A percentile compares a stretch with the other conserved stretches of the same genome.
Conservation (phyloP, 805 yeast genomes). For the Candida dajiaensis region DNA sequence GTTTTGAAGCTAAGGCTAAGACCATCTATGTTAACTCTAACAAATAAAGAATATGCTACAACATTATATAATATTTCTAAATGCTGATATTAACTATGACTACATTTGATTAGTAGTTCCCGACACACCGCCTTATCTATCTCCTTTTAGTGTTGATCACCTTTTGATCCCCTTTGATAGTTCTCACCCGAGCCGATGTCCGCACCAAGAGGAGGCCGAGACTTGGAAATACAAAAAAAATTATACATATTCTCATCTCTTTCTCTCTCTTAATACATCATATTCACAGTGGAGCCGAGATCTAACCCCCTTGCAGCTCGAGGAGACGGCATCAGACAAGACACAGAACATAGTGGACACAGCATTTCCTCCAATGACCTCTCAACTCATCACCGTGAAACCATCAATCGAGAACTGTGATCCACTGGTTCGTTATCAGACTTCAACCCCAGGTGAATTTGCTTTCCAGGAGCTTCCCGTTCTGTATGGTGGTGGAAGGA, state of each 20-base stretch:
- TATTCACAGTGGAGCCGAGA: too few relatives aligned
- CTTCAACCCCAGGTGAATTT: slow-evolving; percentile 14
- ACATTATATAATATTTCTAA: too few relatives aligned
- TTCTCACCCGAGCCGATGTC: background rate
- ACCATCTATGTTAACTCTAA: slow-evolving; percentile 57
- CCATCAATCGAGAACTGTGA: slow-evolving; percentile 33
- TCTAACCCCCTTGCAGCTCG: too few relatives aligned
- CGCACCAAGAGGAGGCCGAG: background rate
- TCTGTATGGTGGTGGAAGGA: slow-evolving; percentile 37
- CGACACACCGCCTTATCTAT: too few relatives aligned
- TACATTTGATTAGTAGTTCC: too few relatives aligned
- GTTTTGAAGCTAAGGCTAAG: slow-evolving; percentile 59
- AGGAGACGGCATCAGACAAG: too few relatives aligned
- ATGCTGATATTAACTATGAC: too few relatives aligned
- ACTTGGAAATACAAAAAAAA: too few relatives aligned
- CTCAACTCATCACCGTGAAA: slow-evolving; percentile 13
- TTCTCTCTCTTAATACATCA: too few relatives aligned
- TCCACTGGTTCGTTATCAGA: slow-evolving; percentile 12
- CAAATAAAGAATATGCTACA: background rate
- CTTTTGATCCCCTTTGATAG: too few relatives aligned
- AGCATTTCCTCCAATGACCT: background rate
- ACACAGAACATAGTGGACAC: background rate
- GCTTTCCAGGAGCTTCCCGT: slow-evolving; percentile 25
- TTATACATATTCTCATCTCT: too few relatives aligned
- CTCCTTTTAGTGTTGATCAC: too few relatives aligned